These are phyloP conservation scores for Physcomitrium patens DNA, from an alignment of 225 moss, liverwort and hornwort species.

Conservation along the genomic window DNA sequence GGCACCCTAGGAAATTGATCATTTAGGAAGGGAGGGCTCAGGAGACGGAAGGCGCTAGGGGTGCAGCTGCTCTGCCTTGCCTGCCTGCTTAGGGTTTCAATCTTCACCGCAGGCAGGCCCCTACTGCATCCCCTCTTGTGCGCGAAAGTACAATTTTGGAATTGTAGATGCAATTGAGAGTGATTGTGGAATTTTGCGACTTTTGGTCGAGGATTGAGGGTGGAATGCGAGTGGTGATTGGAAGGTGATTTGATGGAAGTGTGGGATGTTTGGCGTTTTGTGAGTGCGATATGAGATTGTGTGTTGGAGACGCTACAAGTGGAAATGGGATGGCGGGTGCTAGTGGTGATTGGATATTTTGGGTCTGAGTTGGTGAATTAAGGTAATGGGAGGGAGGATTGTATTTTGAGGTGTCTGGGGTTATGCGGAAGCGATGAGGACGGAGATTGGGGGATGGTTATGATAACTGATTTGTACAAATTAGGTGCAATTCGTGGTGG, in stretches of 20 bases:
- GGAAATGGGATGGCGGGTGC: background rate
- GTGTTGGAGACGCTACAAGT: constrained; percentile 10
- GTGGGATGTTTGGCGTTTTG: background rate
- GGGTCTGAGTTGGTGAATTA: background rate
- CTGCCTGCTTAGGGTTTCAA: constrained; percentile 24
- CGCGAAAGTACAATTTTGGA: background rate
- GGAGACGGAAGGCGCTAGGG: background rate
- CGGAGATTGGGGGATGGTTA: background rate
- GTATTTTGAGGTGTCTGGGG: background rate
- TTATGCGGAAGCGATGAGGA: background rate
- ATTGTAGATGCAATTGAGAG: background rate
- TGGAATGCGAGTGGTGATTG: background rate
- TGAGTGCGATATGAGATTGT: background rate
- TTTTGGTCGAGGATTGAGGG: background rate
- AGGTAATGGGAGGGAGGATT: background rate
- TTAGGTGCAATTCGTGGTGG: background rate
- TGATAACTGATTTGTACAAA: background rate
- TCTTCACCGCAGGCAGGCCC: background rate
- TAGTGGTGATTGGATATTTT: background rate
- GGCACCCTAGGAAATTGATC: too few relatives aligned
- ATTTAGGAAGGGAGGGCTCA: background rate
- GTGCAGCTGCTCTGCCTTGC: background rate
- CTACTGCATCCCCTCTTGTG: background rate
- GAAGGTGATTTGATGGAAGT: too few relatives aligned
- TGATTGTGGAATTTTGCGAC: background rate